These are phyloP conservation scores for Paramecium pentaurelia DNA, from an alignment of 73 alveolate genomes.

Conservation along the genomic window DNA sequence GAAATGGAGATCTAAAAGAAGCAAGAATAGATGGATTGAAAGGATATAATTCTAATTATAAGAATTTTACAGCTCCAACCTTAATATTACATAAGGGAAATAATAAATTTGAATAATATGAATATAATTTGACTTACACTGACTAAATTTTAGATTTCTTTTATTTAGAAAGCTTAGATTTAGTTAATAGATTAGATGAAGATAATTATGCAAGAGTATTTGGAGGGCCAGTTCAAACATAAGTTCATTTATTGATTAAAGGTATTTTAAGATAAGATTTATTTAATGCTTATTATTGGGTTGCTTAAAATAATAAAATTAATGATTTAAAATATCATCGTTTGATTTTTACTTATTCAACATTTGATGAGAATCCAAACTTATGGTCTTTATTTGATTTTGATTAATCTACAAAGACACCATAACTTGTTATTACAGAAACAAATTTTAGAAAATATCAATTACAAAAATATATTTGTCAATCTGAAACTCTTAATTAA, in stretches of 20 bases:
- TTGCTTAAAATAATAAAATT: background rate
- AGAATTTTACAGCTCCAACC: background rate
- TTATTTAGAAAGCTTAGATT: background rate
- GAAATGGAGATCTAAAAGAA: background rate
- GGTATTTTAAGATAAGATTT: background rate
- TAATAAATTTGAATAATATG: background rate
- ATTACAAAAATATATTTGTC: conserved; percentile 1
- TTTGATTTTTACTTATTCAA: background rate
- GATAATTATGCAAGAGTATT: conserved; percentile 38
- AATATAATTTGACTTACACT: conserved; percentile 20
- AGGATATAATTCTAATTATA: background rate
- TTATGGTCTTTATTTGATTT: conserved; percentile 32
- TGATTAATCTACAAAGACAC: background rate
- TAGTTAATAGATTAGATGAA: background rate
- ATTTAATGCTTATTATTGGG: background rate
- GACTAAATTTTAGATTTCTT: conserved; percentile 26
- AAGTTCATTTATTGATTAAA: conserved; percentile 1
- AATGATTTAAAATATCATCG: conserved; percentile 15
- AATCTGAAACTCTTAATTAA: background rate
- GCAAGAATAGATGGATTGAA: background rate
- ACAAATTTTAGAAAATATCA: conserved; percentile 42
- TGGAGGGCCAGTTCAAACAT: conserved; percentile 13
- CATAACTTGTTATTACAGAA: conserved; percentile 30
- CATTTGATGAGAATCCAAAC: background rate
- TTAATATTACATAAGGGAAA: background rate